Conservation (phyloP, 1,284 basidiomycete species). For the Uromyces viciae-fabae region DNA sequence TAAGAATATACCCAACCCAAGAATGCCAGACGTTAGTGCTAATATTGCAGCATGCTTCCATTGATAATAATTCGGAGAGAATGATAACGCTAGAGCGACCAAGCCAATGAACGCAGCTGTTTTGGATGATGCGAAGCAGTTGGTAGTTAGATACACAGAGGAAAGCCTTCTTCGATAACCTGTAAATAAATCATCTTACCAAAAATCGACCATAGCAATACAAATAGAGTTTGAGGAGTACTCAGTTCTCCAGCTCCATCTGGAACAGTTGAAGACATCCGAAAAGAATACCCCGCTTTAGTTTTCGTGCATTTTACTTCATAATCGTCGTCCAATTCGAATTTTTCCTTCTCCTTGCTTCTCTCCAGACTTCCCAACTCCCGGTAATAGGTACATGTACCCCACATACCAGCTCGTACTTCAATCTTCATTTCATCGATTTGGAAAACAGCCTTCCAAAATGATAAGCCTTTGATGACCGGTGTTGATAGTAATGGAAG, state of each 20-base stretch:
- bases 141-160: neutral
- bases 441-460: conserved; percentile 31
- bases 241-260: conserved; percentile 28
- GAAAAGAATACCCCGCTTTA: conserved; percentile 41
- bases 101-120: conserved; percentile 28
- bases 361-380: neutral
- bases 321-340: neutral
- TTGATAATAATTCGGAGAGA: conserved; percentile 33
- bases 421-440: conserved; percentile 29
- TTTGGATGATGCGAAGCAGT: neutral
- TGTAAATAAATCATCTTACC: conserved; percentile 1
- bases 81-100: conserved; percentile 18
- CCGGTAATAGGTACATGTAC: conserved; percentile 30
- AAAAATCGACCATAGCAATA: conserved; percentile 28
- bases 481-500: conserved; percentile 35
- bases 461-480: conserved; percentile 24
- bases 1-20: conserved; percentile 33
- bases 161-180: neutral
- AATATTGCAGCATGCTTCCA: conserved; percentile 38
- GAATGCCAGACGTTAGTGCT: conserved; percentile 13
- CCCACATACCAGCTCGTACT: conserved; percentile 32
- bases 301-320: conserved; percentile 11
- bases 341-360: neutral
- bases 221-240: conserved; percentile 31
- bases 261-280: conserved; percentile 22